Evolutionary conservation across 2,329 filamentous ascomycete species (phyloP).

Genomic region (Pseudogymnoascus sp.): DNA sequence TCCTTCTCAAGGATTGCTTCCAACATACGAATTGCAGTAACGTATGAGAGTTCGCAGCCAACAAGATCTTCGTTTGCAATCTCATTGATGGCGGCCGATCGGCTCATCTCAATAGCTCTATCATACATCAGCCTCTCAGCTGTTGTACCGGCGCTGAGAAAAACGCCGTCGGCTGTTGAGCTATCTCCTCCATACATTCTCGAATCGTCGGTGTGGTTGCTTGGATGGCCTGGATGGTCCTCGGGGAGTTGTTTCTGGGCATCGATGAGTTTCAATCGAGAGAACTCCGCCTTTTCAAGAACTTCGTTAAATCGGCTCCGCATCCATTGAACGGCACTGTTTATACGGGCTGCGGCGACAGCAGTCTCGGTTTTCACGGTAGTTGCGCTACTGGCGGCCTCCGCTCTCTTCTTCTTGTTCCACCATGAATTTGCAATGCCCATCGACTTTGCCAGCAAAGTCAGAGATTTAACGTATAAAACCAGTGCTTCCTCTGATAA

Average conservation of each 20-base stretch:
- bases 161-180: slow-evolving; percentile 70
- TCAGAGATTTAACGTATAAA: slow-evolving; percentile 89
- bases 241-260: slow-evolving; percentile 77
- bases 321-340: slow-evolving; percentile 92
- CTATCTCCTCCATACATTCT: slow-evolving; percentile 45
- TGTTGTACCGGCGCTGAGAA: slow-evolving; percentile 80
- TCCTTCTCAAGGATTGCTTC: slow-evolving; percentile 89
- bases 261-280: slow-evolving; percentile 80
- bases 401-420: slow-evolving; percentile 67
- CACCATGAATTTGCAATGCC: slow-evolving; percentile 93
- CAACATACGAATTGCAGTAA: slow-evolving; percentile 88
- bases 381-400: slow-evolving; percentile 41
- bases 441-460: slow-evolving; percentile 87
- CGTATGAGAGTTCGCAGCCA: slow-evolving; percentile 87
- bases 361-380: slow-evolving; percentile 36
- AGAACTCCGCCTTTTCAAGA: slow-evolving; percentile 89
- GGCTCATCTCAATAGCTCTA: slow-evolving; percentile 92
- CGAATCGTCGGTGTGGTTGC: slow-evolving; percentile 60
- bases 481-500: slow-evolving; percentile 93
- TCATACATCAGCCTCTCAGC: slow-evolving; percentile 99
- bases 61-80: slow-evolving; percentile 82
- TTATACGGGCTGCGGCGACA: slow-evolving; percentile 59
- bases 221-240: slow-evolving; percentile 81
- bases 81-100: slow-evolving; percentile 89
- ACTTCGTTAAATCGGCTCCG: slow-evolving; percentile 94